These are phyloP conservation scores for Pleurotus ostreatus DNA, from an alignment of 768 basidiomycete species.

Conservation along the genomic window DNA sequence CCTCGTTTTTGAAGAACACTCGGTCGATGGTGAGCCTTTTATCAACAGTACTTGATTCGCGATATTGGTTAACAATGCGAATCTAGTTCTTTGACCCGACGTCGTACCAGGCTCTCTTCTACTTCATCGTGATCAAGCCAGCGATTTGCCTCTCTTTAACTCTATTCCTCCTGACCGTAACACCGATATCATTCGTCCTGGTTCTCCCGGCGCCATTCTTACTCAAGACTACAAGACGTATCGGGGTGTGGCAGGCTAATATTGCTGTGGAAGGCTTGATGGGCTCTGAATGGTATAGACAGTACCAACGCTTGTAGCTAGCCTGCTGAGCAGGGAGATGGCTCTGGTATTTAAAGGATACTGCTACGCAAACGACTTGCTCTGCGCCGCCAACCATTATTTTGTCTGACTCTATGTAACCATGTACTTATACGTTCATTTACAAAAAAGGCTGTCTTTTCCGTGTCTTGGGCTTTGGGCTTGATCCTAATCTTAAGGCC, in stretches of 20 bases:
- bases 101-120: slow-evolving; percentile 81
- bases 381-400: too few relatives aligned
- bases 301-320: too few relatives aligned
- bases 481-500: too few relatives aligned
- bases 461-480: too few relatives aligned
- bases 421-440: too few relatives aligned
- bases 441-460: too few relatives aligned
- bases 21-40: slow-evolving; percentile 63
- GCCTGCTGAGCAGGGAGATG: too few relatives aligned
- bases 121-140: slow-evolving; percentile 84
- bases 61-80: not conserved
- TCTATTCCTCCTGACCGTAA: slow-evolving; percentile 47
- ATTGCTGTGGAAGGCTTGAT: slow-evolving; percentile 70
- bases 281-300: slow-evolving; percentile 2
- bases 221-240: slow-evolving; percentile 53
- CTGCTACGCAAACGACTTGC: too few relatives aligned
- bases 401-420: too few relatives aligned
- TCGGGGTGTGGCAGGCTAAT: slow-evolving; percentile 82
- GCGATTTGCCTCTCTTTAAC: slow-evolving; percentile 66
- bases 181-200: slow-evolving; percentile 53
- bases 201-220: slow-evolving; percentile 65
- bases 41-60: not conserved
- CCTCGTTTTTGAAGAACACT: slow-evolving; percentile 74
- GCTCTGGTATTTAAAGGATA: too few relatives aligned
- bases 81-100: slow-evolving; percentile 71